A percentile compares a stretch with the other conserved stretches of the same genome.
These are phyloP conservation scores for Botrytis byssoidea DNA, from an alignment of 2,329 filamentous ascomycete species.

Conservation along the genomic window DNA sequence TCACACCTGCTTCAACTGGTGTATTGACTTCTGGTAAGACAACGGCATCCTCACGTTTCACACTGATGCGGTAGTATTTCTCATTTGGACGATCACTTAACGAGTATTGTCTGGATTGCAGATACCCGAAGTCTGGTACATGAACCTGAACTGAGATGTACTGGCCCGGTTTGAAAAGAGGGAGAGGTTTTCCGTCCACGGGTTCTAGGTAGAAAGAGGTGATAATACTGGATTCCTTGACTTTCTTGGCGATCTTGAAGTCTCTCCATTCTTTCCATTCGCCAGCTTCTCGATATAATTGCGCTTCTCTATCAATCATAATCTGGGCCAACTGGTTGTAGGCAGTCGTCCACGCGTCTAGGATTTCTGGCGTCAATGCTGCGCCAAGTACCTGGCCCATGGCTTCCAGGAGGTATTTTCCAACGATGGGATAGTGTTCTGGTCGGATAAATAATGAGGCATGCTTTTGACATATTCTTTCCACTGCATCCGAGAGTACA, in stretches of 20 bases:
- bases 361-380: constrained; percentile 63
- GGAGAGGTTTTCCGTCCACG: constrained; percentile 57
- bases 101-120: constrained; percentile 74
- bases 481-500: constrained; percentile 54
- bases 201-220: constrained; percentile 70
- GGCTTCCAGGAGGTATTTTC: constrained; percentile 63
- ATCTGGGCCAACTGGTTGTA: constrained; percentile 70
- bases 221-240: constrained; percentile 60
- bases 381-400: constrained; percentile 67
- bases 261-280: constrained; percentile 50
- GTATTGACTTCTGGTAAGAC: background rate
- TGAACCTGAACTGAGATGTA: constrained; percentile 66
- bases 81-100: constrained; percentile 57
- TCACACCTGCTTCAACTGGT: background rate
- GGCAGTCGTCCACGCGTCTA: constrained; percentile 69
- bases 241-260: constrained; percentile 59
- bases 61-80: constrained; percentile 69
- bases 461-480: constrained; percentile 76
- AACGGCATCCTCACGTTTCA: constrained; percentile 58
- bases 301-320: constrained; percentile 63
- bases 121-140: constrained; percentile 60
- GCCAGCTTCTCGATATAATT: constrained; percentile 55
- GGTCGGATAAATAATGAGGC: constrained; percentile 67
- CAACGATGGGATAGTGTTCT: constrained; percentile 70
- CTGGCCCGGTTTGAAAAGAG: constrained; percentile 66